phyloP scores from a whole-genome alignment of 306 rosid genomes.

The Vigna trinervia region DNA sequence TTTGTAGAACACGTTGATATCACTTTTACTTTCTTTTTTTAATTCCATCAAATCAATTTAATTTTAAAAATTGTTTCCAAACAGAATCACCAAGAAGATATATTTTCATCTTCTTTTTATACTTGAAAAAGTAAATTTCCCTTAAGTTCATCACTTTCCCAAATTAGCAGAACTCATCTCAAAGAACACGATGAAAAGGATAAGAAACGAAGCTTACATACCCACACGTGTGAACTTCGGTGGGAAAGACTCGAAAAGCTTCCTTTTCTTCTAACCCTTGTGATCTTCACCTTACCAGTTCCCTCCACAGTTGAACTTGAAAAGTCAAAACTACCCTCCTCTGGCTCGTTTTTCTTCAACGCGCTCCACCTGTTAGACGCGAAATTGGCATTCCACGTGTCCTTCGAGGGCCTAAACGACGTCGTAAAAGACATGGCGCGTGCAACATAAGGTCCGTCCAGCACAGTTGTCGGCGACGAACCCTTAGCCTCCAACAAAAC shows the following conservation, averaged over 20 bases:
- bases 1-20: too few relatives aligned
- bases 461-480: slow-evolving; percentile 71
- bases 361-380: slow-evolving; percentile 76
- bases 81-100: too few relatives aligned
- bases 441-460: slow-evolving; percentile 72
- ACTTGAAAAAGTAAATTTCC: too few relatives aligned
- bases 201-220: slow-evolving; percentile 38
- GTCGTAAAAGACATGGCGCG: slow-evolving; percentile 59
- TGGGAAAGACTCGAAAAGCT: slow-evolving; percentile 50
- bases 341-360: neutral
- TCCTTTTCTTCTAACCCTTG: slow-evolving; percentile 57
- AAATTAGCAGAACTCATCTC: too few relatives aligned
- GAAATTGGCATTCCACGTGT: slow-evolving; percentile 38
- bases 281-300: slow-evolving; percentile 52
- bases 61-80: too few relatives aligned
- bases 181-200: neutral
- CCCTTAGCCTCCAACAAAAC: slow-evolving; percentile 31
- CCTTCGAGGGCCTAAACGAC: slow-evolving; percentile 46
- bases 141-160: too few relatives aligned
- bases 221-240: slow-evolving; percentile 61
- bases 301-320: neutral
- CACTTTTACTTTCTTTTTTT: too few relatives aligned
- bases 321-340: slow-evolving; percentile 53
- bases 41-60: too few relatives aligned
- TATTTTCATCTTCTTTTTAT: too few relatives aligned